These are phyloP conservation scores for Calonectria pauciramosa DNA, from an alignment of 2,329 filamentous ascomycete species.

Conservation along the genomic window DNA sequence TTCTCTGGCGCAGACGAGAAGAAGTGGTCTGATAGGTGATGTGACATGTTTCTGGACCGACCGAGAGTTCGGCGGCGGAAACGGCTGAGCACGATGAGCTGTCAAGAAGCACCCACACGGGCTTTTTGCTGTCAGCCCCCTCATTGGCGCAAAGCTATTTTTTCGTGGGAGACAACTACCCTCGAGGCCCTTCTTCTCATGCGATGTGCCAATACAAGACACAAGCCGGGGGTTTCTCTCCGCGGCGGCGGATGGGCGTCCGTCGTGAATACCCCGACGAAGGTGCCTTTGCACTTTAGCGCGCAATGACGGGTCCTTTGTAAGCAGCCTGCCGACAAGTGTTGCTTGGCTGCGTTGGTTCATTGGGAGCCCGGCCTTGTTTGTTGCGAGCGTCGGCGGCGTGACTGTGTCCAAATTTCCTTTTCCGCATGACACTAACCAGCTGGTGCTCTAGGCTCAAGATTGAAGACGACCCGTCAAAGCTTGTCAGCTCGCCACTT, in stretches of 20 bases:
- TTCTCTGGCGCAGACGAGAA: neutral
- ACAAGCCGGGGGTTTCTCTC: neutral
- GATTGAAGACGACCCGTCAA: constrained; percentile 63
- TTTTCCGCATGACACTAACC: constrained; percentile 37
- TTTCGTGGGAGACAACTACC: neutral
- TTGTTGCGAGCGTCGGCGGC: neutral
- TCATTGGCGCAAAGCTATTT: constrained; percentile 15
- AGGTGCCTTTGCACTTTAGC: neutral
- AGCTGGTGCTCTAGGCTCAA: constrained; percentile 60
- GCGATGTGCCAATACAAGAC: constrained; percentile 2
- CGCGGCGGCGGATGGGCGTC: neutral
- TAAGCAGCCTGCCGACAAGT: constrained; percentile 7
- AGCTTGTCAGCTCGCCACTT: constrained; percentile 53
- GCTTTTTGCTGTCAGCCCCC: neutral
- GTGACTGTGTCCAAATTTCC: constrained; percentile 19
- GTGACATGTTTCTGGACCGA: constrained; percentile 18
- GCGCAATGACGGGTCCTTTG: neutral
- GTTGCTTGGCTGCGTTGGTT: neutral
- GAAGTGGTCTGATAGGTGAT: constrained; percentile 17
- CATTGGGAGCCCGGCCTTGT: neutral
- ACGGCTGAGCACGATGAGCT: constrained; percentile 10
- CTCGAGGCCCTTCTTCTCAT: neutral
- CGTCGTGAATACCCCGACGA: neutral
- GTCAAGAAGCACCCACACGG: constrained; percentile 15
- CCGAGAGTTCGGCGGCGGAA: constrained; percentile 16